Base-by-base conservation (phyloP, 345 rosid genomes). In the Rhodomyrtus tomentosa region DNA sequence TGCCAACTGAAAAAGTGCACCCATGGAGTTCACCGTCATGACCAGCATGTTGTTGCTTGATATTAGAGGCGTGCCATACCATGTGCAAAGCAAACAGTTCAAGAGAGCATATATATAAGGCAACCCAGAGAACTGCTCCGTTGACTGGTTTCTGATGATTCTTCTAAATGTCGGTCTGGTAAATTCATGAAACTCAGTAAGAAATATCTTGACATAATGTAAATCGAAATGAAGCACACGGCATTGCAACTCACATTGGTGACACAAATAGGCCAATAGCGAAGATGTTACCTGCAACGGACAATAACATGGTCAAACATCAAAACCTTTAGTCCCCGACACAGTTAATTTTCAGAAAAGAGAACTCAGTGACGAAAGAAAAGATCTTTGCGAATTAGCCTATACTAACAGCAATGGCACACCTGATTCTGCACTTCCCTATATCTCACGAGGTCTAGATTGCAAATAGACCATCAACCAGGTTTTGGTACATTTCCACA, bases 151-250 rank as follows among this genome's bases (percentile, higher is more conserved):
- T 89, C 96, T 92, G 90, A 95, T 85, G 42, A 96, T 93, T 90
- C 99, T 93, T 88, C 90, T 90, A 91, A 94, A 96, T 10, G 98
- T 95, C 51, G 98, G 94, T 89, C 99, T 96, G 93, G 49, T 82
- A 59, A 58, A 48, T 14, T 52, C 32, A 72, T 22, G 40, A 32
- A 56, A 42, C 21, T 32, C 29, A 16, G 21, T 82, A 7, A 80
- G 49, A 9, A 74, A 21, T 18, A 21, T 42, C 49, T n/a, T 25
- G 4, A 24, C 20, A 11, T 20, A 13, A 54, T 24, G 50, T 21
- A 36, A 22, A 25, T 12, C 11, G 29, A 81, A 50, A 16, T 52
- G 36, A 36, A 25, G 48, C 27, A 21, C 7, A 15, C 2, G 45
- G 83, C 29, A 88, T 79, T 45, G 73, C 55, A 84, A 88, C 95